Evolutionary conservation across 306 rosid species (phyloP).

Genomic region (Potentilla sterilis): DNA sequence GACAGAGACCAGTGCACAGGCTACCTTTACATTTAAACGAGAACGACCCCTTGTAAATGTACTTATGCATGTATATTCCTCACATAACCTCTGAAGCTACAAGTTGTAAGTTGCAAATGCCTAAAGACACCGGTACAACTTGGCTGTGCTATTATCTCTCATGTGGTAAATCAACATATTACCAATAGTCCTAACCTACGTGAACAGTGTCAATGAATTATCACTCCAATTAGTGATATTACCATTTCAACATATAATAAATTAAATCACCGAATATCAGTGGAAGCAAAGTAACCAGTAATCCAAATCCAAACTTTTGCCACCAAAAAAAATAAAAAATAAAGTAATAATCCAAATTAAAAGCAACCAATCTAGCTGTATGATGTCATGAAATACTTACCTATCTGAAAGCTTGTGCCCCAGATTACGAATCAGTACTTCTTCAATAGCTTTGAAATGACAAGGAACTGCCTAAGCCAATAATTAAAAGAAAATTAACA

Average conservation of each 20-base stretch:
- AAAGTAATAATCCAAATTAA: neutral
- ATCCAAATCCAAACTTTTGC: neutral
- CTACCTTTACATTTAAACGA: neutral
- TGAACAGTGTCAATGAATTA: neutral
- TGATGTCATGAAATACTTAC: constrained; percentile 41
- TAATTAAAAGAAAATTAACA: constrained; percentile 30
- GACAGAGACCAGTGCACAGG: neutral
- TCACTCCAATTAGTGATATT: neutral
- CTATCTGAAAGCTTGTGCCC: constrained; percentile 60
- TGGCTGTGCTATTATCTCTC: neutral
- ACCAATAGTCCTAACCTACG: too few species aligned
- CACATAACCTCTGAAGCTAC: neutral
- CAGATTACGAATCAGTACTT: constrained; percentile 51
- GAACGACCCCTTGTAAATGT: neutral
- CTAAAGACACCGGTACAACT: neutral
- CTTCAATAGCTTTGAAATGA: constrained; percentile 54
- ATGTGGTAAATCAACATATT: neutral
- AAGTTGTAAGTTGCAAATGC: neutral
- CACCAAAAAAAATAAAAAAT: neutral
- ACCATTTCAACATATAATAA: neutral
- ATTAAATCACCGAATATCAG: neutral
- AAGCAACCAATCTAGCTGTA: neutral
- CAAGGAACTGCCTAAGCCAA: constrained; percentile 72
- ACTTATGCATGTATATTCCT: neutral
- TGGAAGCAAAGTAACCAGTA: neutral